phyloP scores from a whole-genome alignment of 225 moss, liverwort and hornwort species.

The Asterella californica region DNA sequence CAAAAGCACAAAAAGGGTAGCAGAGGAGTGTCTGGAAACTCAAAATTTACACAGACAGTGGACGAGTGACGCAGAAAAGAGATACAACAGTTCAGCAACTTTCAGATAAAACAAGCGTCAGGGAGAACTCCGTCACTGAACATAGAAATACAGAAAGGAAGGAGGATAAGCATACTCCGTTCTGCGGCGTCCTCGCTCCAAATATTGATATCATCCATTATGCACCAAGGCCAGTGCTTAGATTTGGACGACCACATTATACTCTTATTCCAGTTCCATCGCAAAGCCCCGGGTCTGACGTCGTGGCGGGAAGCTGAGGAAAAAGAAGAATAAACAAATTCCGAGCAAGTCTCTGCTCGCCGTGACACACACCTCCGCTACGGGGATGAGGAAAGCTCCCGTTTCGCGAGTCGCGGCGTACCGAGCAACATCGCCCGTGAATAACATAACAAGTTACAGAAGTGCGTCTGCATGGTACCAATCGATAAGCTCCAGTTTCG shows the following conservation, averaged over 20 bases:
- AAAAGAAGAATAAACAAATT: not conserved
- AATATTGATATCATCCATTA: not conserved
- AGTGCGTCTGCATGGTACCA: not conserved
- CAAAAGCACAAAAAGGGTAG: not conserved
- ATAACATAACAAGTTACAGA: not conserved
- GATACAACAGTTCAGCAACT: not conserved
- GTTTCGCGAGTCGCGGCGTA: not conserved
- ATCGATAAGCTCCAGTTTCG: constrained; percentile 12
- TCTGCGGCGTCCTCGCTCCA: not conserved
- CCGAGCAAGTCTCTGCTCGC: not conserved
- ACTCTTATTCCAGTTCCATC: not conserved
- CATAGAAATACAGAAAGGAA: not conserved
- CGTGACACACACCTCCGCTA: not conserved
- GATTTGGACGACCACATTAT: not conserved
- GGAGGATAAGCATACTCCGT: not conserved
- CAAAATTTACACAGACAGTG: not conserved
- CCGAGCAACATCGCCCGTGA: not conserved
- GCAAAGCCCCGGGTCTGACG: not conserved
- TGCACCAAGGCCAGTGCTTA: not conserved
- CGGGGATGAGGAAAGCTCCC: not conserved
- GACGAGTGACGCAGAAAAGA: not conserved
- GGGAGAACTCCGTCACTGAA: not conserved
- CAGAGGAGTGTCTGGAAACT: not conserved
- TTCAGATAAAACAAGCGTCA: no score
- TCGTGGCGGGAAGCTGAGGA: not conserved